Evolutionary conservation across 2,329 filamentous ascomycete species (phyloP).

Genomic region (Alternaria brassicae): DNA sequence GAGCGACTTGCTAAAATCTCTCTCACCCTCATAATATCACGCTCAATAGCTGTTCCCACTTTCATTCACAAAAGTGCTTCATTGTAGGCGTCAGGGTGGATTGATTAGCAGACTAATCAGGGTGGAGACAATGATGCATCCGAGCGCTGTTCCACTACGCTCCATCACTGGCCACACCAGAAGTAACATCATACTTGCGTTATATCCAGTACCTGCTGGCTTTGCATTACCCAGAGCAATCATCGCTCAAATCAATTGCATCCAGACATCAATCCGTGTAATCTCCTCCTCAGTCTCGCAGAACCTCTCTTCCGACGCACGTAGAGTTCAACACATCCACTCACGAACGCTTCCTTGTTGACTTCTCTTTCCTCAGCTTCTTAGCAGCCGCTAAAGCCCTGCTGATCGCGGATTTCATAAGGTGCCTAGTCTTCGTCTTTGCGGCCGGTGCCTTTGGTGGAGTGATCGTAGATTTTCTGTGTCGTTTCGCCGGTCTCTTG

Average conservation of each 20-base stretch:
- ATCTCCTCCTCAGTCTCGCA: neutral
- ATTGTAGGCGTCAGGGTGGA: neutral
- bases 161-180: no score
- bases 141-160: neutral
- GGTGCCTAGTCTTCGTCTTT: neutral
- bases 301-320: neutral
- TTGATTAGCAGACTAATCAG: neutral
- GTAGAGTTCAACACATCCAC: no score
- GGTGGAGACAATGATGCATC: neutral
- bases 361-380: neutral
- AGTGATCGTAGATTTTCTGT: neutral
- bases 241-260: neutral
- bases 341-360: neutral
- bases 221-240: neutral
- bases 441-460: no score
- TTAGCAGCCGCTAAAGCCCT: no score
- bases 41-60: no score
- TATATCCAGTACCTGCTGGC: neutral
- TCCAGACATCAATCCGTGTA: neutral
- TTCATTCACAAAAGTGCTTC: no score
- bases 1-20: no score
- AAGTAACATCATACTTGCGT: neutral
- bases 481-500: neutral
- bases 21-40: no score
- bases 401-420: neutral